phyloP scores from a whole-genome alignment of 169 alveolate genomes.

The Perkinsus olseni region DNA sequence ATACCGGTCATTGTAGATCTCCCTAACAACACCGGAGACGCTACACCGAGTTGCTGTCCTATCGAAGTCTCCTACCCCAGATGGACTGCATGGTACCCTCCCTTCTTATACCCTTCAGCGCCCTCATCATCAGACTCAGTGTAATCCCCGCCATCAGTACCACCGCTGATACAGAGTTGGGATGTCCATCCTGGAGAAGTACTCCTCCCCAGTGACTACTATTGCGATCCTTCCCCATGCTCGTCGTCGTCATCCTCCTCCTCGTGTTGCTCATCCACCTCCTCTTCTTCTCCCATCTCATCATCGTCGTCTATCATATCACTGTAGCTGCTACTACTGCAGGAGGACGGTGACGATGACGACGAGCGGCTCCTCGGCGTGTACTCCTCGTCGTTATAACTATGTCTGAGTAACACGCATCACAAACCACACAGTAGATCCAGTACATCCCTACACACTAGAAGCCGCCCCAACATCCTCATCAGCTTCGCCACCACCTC shows the following conservation, averaged over 20 bases:
- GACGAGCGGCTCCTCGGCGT: not conserved
- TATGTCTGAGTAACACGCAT: not conserved
- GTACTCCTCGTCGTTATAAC: not conserved
- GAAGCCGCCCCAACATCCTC: not conserved
- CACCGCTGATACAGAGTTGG: not conserved
- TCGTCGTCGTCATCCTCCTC: not conserved
- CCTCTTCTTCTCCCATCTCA: not conserved
- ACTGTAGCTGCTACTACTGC: not conserved
- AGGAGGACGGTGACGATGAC: not conserved
- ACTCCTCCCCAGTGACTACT: not conserved
- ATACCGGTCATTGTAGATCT: slow-evolving; percentile 81
- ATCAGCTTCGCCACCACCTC: not conserved
- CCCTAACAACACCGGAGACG: slow-evolving; percentile 38
- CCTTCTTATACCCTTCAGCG: slow-evolving; percentile 27
- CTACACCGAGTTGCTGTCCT: not conserved
- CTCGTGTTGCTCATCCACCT: not conserved
- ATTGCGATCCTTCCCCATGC: not conserved
- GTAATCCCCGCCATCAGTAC: slow-evolving; percentile 14
- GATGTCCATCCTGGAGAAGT: not conserved
- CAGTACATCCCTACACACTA: not conserved
- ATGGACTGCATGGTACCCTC: slow-evolving; percentile 42
- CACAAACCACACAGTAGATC: not conserved
- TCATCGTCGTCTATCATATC: not conserved
- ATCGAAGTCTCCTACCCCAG: slow-evolving; percentile 11
- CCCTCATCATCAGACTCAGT: slow-evolving; percentile 44